Evolutionary conservation across 2,329 filamentous ascomycete genomes (phyloP).

Genomic region (Westerdykella ornata): DNA sequence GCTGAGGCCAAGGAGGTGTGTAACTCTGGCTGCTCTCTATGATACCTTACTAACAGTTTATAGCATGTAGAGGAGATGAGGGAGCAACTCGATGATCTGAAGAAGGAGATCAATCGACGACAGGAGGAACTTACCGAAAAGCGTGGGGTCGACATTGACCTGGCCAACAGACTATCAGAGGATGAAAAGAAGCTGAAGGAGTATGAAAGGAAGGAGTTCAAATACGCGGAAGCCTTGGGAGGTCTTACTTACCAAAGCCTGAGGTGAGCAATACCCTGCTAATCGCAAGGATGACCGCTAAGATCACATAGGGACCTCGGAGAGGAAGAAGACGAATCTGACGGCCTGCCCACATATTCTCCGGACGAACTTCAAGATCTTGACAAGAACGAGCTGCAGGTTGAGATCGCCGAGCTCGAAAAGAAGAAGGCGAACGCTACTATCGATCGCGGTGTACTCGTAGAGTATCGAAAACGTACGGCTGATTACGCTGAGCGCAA

Average conservation of each 20-base stretch:
- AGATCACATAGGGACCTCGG: constrained; percentile 48
- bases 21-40: background rate
- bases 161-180: constrained; percentile 96
- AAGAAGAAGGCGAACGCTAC: constrained; percentile 76
- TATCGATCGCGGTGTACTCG: constrained; percentile 81
- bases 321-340: constrained; percentile 48
- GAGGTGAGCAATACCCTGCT: too few species aligned
- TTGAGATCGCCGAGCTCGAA: constrained; percentile 59
- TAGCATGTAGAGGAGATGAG: constrained; percentile 69
- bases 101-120: constrained; percentile 81
- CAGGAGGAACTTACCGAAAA: constrained; percentile 80
- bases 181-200: constrained; percentile 83
- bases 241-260: constrained; percentile 81
- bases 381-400: constrained; percentile 57
- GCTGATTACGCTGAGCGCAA: constrained; percentile 75
- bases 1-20: constrained; percentile 69
- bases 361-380: constrained; percentile 60
- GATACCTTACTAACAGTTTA: constrained; percentile 14
- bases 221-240: constrained; percentile 84
- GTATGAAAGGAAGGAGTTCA: constrained; percentile 73
- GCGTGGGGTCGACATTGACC: constrained; percentile 86
- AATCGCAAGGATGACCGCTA: too few species aligned
- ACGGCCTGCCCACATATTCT: constrained; percentile 66
- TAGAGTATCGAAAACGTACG: constrained; percentile 79
- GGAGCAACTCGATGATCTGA: constrained; percentile 69